Evolutionary conservation across 2,329 filamentous ascomycete species (phyloP).

Genomic region (Penicillium aurantiogriseum): DNA sequence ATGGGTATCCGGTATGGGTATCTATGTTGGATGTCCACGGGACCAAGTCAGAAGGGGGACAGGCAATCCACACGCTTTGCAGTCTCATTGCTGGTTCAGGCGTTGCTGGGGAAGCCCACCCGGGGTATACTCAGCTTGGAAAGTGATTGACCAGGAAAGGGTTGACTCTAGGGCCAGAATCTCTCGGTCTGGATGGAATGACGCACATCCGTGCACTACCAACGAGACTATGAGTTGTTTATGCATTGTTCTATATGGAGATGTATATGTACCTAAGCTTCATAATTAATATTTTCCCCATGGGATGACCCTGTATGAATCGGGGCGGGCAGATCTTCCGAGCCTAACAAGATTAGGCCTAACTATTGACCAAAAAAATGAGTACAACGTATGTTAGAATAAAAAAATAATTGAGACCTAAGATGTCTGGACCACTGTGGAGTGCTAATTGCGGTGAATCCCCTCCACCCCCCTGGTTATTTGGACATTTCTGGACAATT

Average conservation of each 20-base stretch:
- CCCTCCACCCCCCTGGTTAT: neutral
- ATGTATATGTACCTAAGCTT: neutral
- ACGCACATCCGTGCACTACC: slow-evolving; percentile 7
- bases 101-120: slow-evolving; percentile 8
- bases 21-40: neutral
- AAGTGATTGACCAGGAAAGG: slow-evolving; percentile 12
- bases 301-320: neutral
- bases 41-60: slow-evolving; percentile 1
- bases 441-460: slow-evolving; percentile 8
- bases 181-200: slow-evolving; percentile 7
- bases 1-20: neutral
- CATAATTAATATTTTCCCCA: slow-evolving; percentile 2
- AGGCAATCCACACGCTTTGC: slow-evolving; percentile 6
- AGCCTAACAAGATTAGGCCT: slow-evolving; percentile 6
- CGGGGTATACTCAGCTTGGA: slow-evolving; percentile 3
- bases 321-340: slow-evolving; percentile 5
- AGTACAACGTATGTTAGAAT: neutral
- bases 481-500: neutral
- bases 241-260: neutral
- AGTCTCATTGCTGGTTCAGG: slow-evolving; percentile 7
- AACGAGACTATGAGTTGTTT: slow-evolving; percentile 8
- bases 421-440: slow-evolving; percentile 8
- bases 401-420: slow-evolving; percentile 3
- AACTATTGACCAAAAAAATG: neutral
- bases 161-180: slow-evolving; percentile 8